Base-by-base conservation (phyloP, 2,329 filamentous ascomycete species). In the Cadophora sp. region DNA sequence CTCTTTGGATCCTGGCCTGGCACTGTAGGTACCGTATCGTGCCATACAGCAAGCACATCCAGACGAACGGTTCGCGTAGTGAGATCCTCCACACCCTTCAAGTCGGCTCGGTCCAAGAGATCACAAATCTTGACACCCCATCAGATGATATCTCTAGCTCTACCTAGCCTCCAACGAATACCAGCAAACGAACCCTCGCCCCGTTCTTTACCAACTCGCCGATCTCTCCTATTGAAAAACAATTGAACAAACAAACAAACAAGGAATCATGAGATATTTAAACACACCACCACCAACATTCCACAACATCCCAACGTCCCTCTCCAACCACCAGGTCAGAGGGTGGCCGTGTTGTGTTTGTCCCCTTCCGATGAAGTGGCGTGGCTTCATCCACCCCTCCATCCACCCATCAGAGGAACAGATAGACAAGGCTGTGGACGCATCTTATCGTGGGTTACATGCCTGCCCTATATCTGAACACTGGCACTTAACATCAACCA, bases 281-380 rank as follows among this genome's bases (percentile, higher is more conserved):
- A n/a, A 45, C 43, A 45, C 16, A 45, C 43, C 59, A 18, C 47
- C 61, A 56, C 50, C 39, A 27, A 11, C 47, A 30, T 9, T 14
- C 24, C 43, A 50, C n/a, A 39, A 27, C 27, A 53, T 20, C n/a
- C n/a, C 3, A 14, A n/a, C 36, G n/a, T 22, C 14, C 51, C 43
- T 47, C 55, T 27, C 61, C 60, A 51, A 33, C 24, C 64, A 60
- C 65, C 65, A 43, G 60, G 65, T 67, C 61, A 67, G 65, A 64
- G 60, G 65, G 27, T 24, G n/a, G 16, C 14, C 6, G 7, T 22
- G 18, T 33, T 47, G 7, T 22, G 18, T 33, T 47, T 33, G 47
- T 41, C 48, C 16, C 65, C 30, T 41, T 58, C 27, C 27, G 27
- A 30, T 36, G 58, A 48, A 61, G n/a, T 45, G 14, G 43, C n/a